A percentile compares a stretch with the other conserved stretches of the same genome.
phyloP scores from a whole-genome alignment of 78 protist species.

The Dictyostelium brefeldianum region DNA sequence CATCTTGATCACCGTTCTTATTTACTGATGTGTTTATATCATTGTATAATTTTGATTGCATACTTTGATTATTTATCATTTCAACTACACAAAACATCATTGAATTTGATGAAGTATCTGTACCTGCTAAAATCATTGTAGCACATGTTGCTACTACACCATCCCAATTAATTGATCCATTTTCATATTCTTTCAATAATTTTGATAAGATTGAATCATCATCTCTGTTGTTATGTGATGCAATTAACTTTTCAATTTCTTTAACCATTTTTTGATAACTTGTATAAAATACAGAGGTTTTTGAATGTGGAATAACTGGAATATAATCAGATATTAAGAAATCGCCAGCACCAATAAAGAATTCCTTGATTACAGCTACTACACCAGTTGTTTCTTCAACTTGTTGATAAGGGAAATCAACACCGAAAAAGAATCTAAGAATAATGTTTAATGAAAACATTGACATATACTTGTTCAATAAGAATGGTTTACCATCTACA shows the following conservation, averaged over 20 bases:
- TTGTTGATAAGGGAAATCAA: neutral
- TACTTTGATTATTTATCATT: neutral
- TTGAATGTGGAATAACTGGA: neutral
- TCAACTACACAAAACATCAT: neutral
- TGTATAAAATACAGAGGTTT: too few relatives aligned
- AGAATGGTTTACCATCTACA: neutral
- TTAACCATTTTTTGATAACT: neutral
- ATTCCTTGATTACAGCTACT: neutral
- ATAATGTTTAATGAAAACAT: neutral
- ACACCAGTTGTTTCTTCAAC: neutral
- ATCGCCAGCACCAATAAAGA: neutral
- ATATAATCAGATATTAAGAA: neutral
- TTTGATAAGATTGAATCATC: neutral
- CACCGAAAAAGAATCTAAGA: neutral
- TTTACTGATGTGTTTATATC: neutral
- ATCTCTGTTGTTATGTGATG: neutral
- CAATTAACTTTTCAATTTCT: neutral
- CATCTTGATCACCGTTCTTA: neutral
- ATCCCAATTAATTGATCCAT: neutral
- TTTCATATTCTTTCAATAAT: slow-evolving; percentile 9
- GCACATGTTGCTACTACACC: neutral
- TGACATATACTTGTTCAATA: neutral
- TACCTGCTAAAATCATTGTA: neutral
- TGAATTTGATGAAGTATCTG: neutral
- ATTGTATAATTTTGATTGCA: neutral